phyloP scores from a whole-genome alignment of 169 alveolate species.

The Plasmodium inui region DNA sequence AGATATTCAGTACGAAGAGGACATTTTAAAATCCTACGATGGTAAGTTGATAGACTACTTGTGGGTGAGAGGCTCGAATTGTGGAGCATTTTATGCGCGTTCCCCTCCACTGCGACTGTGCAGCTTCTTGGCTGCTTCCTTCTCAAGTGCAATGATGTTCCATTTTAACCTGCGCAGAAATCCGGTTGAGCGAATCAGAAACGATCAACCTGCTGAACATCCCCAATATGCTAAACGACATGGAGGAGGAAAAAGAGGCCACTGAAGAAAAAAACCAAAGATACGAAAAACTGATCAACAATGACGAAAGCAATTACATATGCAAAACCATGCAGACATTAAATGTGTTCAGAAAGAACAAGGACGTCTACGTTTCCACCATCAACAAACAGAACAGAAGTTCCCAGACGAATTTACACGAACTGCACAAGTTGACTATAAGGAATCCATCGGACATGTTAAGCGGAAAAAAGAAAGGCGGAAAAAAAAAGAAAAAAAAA shows the following conservation, averaged over 20 bases:
- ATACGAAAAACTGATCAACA: slow-evolving; percentile 59
- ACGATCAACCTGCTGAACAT: slow-evolving; percentile 47
- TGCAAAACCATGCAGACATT: slow-evolving; percentile 71
- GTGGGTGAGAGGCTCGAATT: background rate
- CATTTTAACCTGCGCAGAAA: slow-evolving; percentile 30
- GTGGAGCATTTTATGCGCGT: background rate
- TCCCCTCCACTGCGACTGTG: background rate
- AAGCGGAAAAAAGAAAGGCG: background rate
- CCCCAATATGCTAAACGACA: slow-evolving; percentile 57
- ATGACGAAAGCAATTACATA: slow-evolving; percentile 67
- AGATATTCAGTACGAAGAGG: slow-evolving; percentile 43
- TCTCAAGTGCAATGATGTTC: background rate
- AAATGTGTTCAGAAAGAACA: slow-evolving; percentile 60
- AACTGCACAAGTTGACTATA: slow-evolving; percentile 41
- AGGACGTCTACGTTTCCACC: slow-evolving; percentile 65
- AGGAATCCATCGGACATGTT: slow-evolving; percentile 51
- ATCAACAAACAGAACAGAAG: slow-evolving; percentile 57
- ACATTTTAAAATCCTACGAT: slow-evolving; percentile 29
- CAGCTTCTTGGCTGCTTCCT: background rate
- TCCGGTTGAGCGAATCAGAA: slow-evolving; percentile 49
- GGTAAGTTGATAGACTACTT: slow-evolving; percentile 1
- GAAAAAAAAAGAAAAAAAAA: slow-evolving; percentile 1
- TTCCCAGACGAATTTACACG: slow-evolving; percentile 68
- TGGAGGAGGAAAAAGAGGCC: slow-evolving; percentile 32
- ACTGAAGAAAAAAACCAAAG: slow-evolving; percentile 17